These are phyloP conservation scores for Aspergillus floridensis DNA, from an alignment of 2,329 filamentous ascomycete genomes.

Conservation along the genomic window DNA sequence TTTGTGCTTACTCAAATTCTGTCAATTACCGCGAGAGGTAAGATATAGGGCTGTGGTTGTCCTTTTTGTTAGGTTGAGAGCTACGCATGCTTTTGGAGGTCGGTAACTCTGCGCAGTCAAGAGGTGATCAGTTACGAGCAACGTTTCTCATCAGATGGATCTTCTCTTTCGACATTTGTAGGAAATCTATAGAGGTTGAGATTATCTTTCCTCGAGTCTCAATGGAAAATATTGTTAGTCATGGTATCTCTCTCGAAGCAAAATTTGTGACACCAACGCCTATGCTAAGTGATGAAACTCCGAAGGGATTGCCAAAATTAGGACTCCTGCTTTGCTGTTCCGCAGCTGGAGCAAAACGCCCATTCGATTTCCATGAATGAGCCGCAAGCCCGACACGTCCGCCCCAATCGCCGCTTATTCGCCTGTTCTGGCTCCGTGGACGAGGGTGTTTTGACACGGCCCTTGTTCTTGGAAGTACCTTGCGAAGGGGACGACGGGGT, in stretches of 20 bases:
- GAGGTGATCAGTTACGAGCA: too few species aligned
- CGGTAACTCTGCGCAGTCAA: too few species aligned
- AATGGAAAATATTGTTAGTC: not conserved
- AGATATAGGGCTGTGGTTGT: too few species aligned
- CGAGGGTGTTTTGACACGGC: constrained; percentile 37
- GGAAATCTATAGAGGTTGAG: not conserved
- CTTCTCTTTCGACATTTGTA: too few species aligned
- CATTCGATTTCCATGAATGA: constrained; percentile 63
- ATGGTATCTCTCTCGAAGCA: not conserved
- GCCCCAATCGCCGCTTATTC: constrained; percentile 53
- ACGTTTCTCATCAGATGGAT: too few species aligned
- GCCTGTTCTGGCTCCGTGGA: constrained; percentile 40
- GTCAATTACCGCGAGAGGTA: too few species aligned
- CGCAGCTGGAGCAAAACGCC: constrained; percentile 63
- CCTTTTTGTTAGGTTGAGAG: too few species aligned
- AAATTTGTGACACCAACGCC: not conserved
- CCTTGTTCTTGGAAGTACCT: constrained; percentile 29
- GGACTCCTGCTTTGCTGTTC: constrained; percentile 56
- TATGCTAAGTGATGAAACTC: not conserved
- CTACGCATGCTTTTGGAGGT: too few species aligned
- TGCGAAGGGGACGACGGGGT: constrained; percentile 14
- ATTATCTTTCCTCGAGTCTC: not conserved
- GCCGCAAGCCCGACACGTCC: constrained; percentile 58
- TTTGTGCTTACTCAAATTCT: too few species aligned
- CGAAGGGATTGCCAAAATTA: constrained; percentile 20